A percentile compares a stretch with the other conserved stretches of the same genome.
phyloP scores from a whole-genome alignment of 23 red algal genomes.

The Gracilaria gracilis region DNA sequence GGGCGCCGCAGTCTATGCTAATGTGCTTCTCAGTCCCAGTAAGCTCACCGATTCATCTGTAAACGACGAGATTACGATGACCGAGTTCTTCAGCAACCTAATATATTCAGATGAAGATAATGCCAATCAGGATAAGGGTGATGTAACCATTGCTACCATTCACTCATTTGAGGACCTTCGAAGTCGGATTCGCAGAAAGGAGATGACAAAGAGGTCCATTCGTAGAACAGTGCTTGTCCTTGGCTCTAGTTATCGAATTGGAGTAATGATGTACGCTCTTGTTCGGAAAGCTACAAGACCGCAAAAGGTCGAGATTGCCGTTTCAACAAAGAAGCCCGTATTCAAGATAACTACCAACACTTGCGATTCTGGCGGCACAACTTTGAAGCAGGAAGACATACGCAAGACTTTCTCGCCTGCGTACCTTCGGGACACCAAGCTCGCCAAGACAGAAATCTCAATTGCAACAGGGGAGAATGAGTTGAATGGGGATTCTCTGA shows the following conservation, averaged over 20 bases:
- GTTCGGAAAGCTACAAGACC: conserved; percentile 37
- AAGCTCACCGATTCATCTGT: conserved; percentile 19
- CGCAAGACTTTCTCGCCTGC: conserved; percentile 24
- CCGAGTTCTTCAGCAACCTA: conserved; percentile 49
- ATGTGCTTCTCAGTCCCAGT: conserved; percentile 27
- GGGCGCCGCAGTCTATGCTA: conserved; percentile 42
- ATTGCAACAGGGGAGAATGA: background rate
- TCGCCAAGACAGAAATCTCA: background rate
- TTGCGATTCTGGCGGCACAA: conserved; percentile 33
- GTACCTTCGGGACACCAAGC: conserved; percentile 27
- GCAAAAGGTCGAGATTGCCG: conserved; percentile 16
- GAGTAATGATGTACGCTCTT: conserved; percentile 54
- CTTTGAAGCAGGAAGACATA: conserved; percentile 62
- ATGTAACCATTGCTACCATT: conserved; percentile 36
- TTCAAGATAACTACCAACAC: conserved; percentile 60
- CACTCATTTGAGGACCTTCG: conserved; percentile 53
- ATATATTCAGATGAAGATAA: conserved; percentile 44
- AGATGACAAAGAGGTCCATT: conserved; percentile 44
- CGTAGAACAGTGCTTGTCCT: conserved; percentile 35
- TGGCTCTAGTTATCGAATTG: conserved; percentile 45
- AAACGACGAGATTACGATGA: background rate
- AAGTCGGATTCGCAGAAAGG: conserved; percentile 37
- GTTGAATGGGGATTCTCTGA: background rate
- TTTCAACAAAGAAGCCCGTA: conserved; percentile 48
- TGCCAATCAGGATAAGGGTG: conserved; percentile 4